These are phyloP conservation scores for Limtongozyma cylindracea DNA, from an alignment of 805 yeast genomes.

Conservation along the genomic window DNA sequence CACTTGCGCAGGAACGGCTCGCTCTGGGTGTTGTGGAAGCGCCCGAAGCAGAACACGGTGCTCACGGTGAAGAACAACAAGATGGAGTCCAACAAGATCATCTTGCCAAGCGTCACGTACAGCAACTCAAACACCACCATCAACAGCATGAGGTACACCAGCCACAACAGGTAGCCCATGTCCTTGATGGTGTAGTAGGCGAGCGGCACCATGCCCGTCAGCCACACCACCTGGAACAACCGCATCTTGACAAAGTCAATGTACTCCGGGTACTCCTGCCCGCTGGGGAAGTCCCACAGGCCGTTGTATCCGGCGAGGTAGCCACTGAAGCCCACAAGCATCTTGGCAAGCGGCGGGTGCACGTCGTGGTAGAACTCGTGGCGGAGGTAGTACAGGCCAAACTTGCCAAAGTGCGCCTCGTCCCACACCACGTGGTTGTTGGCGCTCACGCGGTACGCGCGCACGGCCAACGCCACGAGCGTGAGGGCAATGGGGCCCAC, in stretches of 20 bases:
- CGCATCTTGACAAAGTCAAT: slow-evolving; percentile 43
- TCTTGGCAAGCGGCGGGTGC: slow-evolving; percentile 71
- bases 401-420: slow-evolving; percentile 77
- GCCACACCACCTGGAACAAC: slow-evolving; percentile 41
- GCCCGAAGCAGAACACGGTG: slow-evolving; percentile 11
- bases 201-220: slow-evolving; percentile 40
- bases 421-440: slow-evolving; percentile 59
- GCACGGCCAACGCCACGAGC: slow-evolving; percentile 7
- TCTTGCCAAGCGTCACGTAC: slow-evolving; percentile 45
- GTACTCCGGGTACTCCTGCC: slow-evolving; percentile 27
- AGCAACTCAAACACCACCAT: slow-evolving; percentile 45
- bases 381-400: slow-evolving; percentile 56
- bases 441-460: slow-evolving; percentile 32
- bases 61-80: slow-evolving; percentile 44
- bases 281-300: slow-evolving; percentile 48
- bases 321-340: slow-evolving; percentile 58
- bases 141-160: slow-evolving; percentile 33
- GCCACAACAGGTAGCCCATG: slow-evolving; percentile 6
- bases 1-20: slow-evolving; percentile 15
- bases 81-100: slow-evolving; percentile 57
- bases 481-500: slow-evolving; percentile 3
- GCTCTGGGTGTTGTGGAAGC: slow-evolving; percentile 21
- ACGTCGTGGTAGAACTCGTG: slow-evolving; percentile 72
- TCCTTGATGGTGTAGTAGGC: slow-evolving; percentile 23
- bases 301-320: slow-evolving; percentile 68